Conservation (phyloP, 1,284 basidiomycete genomes). For the Ustilago crameri region DNA sequence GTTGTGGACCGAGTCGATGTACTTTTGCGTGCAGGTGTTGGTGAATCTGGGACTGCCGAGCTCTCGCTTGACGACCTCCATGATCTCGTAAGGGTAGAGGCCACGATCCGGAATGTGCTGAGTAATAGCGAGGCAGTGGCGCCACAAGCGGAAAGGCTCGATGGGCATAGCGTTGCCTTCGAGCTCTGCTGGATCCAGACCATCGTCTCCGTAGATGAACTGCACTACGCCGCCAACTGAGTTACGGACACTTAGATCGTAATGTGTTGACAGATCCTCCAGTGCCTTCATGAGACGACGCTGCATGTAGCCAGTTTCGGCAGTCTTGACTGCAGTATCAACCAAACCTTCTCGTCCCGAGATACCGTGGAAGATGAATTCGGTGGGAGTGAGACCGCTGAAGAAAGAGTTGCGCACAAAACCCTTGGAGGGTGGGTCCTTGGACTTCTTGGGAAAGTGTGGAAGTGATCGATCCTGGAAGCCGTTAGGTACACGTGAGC, state of each 20-base stretch:
- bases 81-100: slow-evolving; percentile 88
- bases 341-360: slow-evolving; percentile 98
- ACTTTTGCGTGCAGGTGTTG: slow-evolving; percentile 76
- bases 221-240: slow-evolving; percentile 97
- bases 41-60: slow-evolving; percentile 72
- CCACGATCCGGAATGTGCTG: slow-evolving; percentile 70
- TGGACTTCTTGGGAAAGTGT: slow-evolving; percentile 97
- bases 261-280: slow-evolving; percentile 95
- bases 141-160: slow-evolving; percentile 77
- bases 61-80: slow-evolving; percentile 78
- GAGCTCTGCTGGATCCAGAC: slow-evolving; percentile 92
- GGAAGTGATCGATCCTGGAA: slow-evolving; percentile 99
- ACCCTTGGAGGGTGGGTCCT: slow-evolving; percentile 96
- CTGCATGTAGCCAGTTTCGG: slow-evolving; percentile 99
- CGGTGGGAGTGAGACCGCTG: slow-evolving; percentile 90
- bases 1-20: slow-evolving; percentile 79
- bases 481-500: slow-evolving; percentile 97
- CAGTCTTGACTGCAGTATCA: slow-evolving; percentile 99
- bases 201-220: slow-evolving; percentile 97
- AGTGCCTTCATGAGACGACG: slow-evolving; percentile 98
- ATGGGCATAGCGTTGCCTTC: slow-evolving; percentile 91
- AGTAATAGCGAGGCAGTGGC: slow-evolving; percentile 80
- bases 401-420: slow-evolving; percentile 98
- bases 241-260: slow-evolving; percentile 96
- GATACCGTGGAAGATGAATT: slow-evolving; percentile 99